Evolutionary conservation across 1,139 yeast genomes (phyloP).

Genomic region (Sugiyamaella pinicola): DNA sequence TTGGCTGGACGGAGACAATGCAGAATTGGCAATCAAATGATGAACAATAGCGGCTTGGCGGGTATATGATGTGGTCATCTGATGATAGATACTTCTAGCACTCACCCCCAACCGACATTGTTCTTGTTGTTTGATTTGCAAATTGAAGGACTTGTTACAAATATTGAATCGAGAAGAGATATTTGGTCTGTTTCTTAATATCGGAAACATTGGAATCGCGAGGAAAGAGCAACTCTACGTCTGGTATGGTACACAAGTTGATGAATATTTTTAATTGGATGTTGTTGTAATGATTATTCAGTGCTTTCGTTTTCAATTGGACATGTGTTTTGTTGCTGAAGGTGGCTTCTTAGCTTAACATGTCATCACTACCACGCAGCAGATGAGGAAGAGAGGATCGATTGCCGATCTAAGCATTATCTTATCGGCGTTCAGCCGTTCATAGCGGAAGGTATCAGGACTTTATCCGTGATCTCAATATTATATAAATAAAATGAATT

Average conservation of each 20-base stretch:
- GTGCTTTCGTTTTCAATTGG: background rate
- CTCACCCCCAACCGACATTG: background rate
- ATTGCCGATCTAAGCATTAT: background rate
- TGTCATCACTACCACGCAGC: background rate
- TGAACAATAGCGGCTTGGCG: background rate
- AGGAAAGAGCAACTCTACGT: background rate
- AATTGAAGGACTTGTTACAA: background rate
- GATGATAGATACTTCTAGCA: background rate
- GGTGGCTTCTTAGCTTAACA: background rate
- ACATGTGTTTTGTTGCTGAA: background rate
- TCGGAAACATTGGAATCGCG: slow-evolving; percentile 4
- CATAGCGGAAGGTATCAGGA: no score
- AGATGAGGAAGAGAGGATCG: background rate
- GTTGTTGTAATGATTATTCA: no score
- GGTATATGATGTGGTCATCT: background rate
- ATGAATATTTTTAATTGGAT: background rate
- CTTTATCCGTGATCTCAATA: no score
- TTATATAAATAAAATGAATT: no score
- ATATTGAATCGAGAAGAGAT: background rate
- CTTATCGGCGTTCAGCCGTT: background rate
- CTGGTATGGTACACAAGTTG: background rate
- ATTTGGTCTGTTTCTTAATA: background rate
- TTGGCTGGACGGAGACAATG: background rate
- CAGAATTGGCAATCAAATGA: background rate
- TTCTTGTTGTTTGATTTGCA: background rate